Conservation (phyloP, 2,329 filamentous ascomycete species). For the Trichoderma hamatum region DNA sequence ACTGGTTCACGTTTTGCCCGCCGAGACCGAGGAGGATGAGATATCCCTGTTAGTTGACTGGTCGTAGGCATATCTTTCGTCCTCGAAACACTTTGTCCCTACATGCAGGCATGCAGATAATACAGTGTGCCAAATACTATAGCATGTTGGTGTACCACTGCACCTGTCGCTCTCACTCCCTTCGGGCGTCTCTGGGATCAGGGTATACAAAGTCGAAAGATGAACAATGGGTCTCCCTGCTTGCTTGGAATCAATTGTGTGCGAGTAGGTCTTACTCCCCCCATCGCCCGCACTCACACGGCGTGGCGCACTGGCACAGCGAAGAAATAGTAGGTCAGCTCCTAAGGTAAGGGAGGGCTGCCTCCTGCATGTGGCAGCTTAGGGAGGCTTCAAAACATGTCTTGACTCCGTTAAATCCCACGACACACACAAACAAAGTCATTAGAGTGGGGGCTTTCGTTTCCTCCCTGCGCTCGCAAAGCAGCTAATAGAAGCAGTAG, state of each 20-base stretch:
- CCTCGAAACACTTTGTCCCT: background rate
- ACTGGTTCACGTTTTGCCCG: background rate
- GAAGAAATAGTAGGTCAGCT: background rate
- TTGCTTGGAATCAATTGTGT: background rate
- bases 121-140: background rate
- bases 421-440: slow-evolving; percentile 2
- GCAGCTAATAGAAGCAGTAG: background rate
- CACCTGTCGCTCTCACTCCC: background rate
- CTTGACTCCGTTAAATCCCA: background rate
- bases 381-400: slow-evolving; percentile 10
- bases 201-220: background rate
- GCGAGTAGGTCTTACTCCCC: background rate
- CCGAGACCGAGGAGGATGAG: background rate
- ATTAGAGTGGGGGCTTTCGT: slow-evolving; percentile 13
- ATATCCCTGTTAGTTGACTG: background rate
- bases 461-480: background rate
- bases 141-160: background rate
- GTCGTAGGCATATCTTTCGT: background rate
- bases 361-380: slow-evolving; percentile 10
- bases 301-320: background rate
- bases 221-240: slow-evolving; percentile 13
- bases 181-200: background rate
- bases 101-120: background rate
- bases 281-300: background rate
- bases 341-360: slow-evolving; percentile 2